Percentiles rank a stretch among this genome's conserved stretches.
These are phyloP conservation scores for Naematelia aurantialba DNA, from an alignment of 768 basidiomycete species.

Conservation along the genomic window DNA sequence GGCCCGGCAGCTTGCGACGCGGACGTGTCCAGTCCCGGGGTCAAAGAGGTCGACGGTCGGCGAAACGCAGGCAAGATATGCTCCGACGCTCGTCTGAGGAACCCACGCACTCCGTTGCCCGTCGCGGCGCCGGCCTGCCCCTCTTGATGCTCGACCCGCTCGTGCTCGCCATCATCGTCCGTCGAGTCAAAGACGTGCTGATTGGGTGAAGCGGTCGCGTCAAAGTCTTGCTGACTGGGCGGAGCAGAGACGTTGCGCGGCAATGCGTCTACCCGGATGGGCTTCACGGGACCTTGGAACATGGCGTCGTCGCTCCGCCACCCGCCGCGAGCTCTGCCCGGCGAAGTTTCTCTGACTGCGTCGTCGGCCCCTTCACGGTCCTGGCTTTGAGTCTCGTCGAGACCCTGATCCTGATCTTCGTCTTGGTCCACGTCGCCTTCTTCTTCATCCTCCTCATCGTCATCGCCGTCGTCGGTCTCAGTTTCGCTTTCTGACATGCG, in stretches of 20 bases:
- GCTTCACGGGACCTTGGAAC: conserved; percentile 21
- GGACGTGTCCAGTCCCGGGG: too few species aligned
- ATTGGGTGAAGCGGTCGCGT: too few species aligned
- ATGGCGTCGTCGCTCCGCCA: conserved; percentile 36
- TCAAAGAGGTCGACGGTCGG: too few species aligned
- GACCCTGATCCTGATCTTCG: conserved; percentile 15
- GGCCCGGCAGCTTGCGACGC: too few species aligned
- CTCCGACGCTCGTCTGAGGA: conserved; percentile 29
- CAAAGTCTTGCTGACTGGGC: too few species aligned
- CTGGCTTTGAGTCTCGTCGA: too few species aligned
- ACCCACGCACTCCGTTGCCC: conserved; percentile 13
- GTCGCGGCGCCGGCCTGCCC: not conserved
- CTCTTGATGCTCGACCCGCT: too few species aligned
- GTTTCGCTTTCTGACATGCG: conserved; percentile 12
- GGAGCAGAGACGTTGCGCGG: conserved; percentile 12
- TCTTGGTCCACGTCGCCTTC: conserved; percentile 7
- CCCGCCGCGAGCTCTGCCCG: conserved; percentile 11
- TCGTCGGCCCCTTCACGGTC: too few species aligned
- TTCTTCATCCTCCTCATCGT: conserved; percentile 10
- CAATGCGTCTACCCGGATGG: conserved; percentile 4
- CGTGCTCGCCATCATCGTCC: too few species aligned
- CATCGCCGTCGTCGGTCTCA: conserved; percentile 18
- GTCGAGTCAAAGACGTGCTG: too few species aligned
- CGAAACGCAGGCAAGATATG: conserved; percentile 23
- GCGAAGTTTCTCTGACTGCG: too few species aligned